Evolutionary conservation across 2,329 filamentous ascomycete genomes (phyloP).

Genomic region (Penicillium sp.): DNA sequence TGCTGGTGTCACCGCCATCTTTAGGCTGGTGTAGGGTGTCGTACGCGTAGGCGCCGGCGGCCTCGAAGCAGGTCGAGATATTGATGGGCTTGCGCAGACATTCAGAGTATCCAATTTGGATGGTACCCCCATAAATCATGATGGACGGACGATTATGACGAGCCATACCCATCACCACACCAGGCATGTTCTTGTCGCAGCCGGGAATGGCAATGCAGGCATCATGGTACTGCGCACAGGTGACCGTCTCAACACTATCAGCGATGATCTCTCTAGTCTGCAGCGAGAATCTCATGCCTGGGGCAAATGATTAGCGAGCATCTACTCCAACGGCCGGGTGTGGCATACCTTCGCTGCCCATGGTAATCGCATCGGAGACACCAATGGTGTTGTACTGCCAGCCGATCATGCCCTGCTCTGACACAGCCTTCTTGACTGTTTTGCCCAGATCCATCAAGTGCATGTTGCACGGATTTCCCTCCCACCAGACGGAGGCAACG

Average conservation of each 20-base stretch:
- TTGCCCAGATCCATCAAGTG: constrained; percentile 81
- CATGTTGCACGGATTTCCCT: constrained; percentile 88
- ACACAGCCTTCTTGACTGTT: constrained; percentile 76
- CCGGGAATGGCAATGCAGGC: constrained; percentile 90
- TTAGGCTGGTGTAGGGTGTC: constrained; percentile 68
- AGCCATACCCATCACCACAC: constrained; percentile 83
- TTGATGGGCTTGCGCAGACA: constrained; percentile 78
- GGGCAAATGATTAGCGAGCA: neutral
- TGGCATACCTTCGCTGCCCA: constrained; percentile 77
- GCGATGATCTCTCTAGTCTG: constrained; percentile 90
- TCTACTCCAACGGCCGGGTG: constrained; percentile 15
- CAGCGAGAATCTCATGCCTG: constrained; percentile 89
- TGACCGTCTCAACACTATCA: constrained; percentile 90
- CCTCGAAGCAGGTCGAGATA: constrained; percentile 85
- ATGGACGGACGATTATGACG: constrained; percentile 87
- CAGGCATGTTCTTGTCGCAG: constrained; percentile 98
- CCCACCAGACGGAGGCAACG: constrained; percentile 92
- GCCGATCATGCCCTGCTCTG: constrained; percentile 80
- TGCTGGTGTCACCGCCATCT: constrained; percentile 60
- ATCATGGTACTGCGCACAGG: constrained; percentile 86
- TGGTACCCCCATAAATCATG: constrained; percentile 94
- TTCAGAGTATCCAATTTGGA: constrained; percentile 77
- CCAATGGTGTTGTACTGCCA: constrained; percentile 95
- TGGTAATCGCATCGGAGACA: constrained; percentile 88
- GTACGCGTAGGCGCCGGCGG: constrained; percentile 77